Evolutionary conservation across 164 flowering plant genomes (phyloP).

Genomic region (Amborella trichopoda): DNA sequence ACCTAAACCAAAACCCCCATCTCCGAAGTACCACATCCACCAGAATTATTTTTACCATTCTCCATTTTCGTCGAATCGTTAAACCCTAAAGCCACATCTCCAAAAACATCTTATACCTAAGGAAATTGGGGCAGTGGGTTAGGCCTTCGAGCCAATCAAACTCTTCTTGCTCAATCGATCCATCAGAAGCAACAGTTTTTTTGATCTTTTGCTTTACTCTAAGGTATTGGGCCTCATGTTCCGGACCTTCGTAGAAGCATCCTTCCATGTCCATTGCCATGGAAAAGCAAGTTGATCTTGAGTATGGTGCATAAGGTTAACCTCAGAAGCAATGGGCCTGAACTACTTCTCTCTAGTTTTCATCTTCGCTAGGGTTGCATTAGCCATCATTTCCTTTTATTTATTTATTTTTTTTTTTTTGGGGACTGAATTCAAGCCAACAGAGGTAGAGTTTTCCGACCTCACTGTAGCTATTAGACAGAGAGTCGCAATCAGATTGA

Average conservation of each 20-base stretch:
- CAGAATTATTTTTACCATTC: slow-evolving; percentile 13
- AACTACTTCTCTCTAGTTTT: slow-evolving; percentile 78
- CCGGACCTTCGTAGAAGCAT: slow-evolving; percentile 85
- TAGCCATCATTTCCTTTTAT: slow-evolving; percentile 59
- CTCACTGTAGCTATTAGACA: too few relatives aligned
- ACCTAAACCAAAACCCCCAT: slow-evolving; percentile 28
- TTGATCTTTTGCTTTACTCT: slow-evolving; percentile 88
- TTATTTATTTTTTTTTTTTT: too few relatives aligned
- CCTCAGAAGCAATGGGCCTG: slow-evolving; percentile 59
- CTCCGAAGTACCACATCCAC: slow-evolving; percentile 20
- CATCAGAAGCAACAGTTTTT: slow-evolving; percentile 20
- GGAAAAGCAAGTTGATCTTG: slow-evolving; percentile 57
- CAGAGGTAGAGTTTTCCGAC: too few relatives aligned
- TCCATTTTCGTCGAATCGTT: slow-evolving; percentile 6
- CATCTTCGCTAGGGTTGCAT: slow-evolving; percentile 63
- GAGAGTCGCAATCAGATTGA: too few relatives aligned
- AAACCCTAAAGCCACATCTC: slow-evolving; percentile 44
- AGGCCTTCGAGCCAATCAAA: slow-evolving; percentile 81
- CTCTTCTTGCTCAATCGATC: slow-evolving; percentile 23
- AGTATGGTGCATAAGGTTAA: slow-evolving; percentile 57
- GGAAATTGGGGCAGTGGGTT: slow-evolving; percentile 76
- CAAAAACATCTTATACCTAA: slow-evolving; percentile 81
- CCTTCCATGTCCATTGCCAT: slow-evolving; percentile 95
- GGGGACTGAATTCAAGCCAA: too few relatives aligned
- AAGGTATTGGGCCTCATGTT: slow-evolving; percentile 90